These are phyloP conservation scores for Cyclanthera cordifolia DNA, from an alignment of 306 rosid species.

Conservation along the genomic window DNA sequence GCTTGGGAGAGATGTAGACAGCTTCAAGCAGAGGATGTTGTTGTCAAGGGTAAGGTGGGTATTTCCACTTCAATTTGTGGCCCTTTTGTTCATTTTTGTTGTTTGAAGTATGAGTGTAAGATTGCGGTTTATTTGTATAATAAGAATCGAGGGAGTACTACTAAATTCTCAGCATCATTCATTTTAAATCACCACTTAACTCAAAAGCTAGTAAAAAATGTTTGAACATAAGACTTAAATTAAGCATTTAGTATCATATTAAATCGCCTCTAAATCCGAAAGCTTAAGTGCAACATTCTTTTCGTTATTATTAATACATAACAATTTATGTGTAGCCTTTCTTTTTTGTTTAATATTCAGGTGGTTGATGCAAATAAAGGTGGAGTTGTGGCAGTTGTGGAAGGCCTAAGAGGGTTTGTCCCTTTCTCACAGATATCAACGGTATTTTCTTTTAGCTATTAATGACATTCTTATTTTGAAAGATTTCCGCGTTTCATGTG, in stretches of 20 bases:
- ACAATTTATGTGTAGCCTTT: background rate
- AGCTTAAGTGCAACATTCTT: background rate
- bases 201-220: background rate
- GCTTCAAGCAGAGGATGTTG: slow-evolving; percentile 91
- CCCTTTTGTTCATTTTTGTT: background rate
- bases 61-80: slow-evolving; percentile 14
- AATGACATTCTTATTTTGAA: background rate
- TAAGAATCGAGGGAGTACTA: background rate
- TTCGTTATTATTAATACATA: background rate
- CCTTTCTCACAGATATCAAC: slow-evolving; percentile 91
- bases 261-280: background rate
- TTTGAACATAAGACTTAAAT: background rate
- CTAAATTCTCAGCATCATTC: background rate
- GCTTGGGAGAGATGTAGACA: slow-evolving; percentile 97
- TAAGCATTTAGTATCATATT: background rate
- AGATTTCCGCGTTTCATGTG: background rate
- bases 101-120: background rate
- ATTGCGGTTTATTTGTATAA: background rate
- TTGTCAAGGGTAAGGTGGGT: slow-evolving; percentile 97
- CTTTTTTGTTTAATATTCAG: slow-evolving; percentile 27
- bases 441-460: slow-evolving; percentile 22
- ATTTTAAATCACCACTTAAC: background rate
- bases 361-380: slow-evolving; percentile 78
- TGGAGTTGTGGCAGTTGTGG: slow-evolving; percentile 88
- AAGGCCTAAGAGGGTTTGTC: slow-evolving; percentile 87